phyloP scores from a whole-genome alignment of 2,329 filamentous ascomycete species.

The Colletotrichum cordylinicola region DNA sequence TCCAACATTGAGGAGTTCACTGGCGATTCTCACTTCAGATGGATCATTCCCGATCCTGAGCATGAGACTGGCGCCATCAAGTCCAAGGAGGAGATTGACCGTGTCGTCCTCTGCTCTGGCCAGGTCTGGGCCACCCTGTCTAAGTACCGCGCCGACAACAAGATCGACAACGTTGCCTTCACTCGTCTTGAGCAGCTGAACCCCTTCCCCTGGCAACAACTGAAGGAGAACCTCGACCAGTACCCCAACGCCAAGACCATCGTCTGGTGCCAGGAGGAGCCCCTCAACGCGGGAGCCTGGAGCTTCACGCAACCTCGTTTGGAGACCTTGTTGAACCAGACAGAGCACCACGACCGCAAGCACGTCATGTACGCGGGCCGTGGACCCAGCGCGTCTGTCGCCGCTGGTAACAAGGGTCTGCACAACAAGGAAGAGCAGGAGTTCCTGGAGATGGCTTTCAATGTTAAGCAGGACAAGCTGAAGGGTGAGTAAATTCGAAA shows the following conservation, averaged over 20 bases:
- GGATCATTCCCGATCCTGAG: slow-evolving; percentile 91
- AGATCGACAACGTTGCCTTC: slow-evolving; percentile 89
- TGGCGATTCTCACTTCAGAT: slow-evolving; percentile 91
- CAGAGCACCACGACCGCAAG: slow-evolving; percentile 89
- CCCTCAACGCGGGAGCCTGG: slow-evolving; percentile 96
- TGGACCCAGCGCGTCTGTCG: slow-evolving; percentile 90
- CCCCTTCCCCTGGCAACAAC: slow-evolving; percentile 97
- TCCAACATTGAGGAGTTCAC: slow-evolving; percentile 91
- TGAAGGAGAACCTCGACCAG: slow-evolving; percentile 94
- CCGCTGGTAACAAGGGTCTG: slow-evolving; percentile 86
- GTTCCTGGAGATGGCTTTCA: slow-evolving; percentile 71
- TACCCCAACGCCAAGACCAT: slow-evolving; percentile 98
- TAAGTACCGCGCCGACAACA: slow-evolving; percentile 89
- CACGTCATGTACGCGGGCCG: slow-evolving; percentile 97
- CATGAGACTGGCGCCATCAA: slow-evolving; percentile 80
- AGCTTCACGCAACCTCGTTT: slow-evolving; percentile 96
- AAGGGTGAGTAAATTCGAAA: slow-evolving; percentile 62
- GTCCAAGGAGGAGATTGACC: slow-evolving; percentile 84
- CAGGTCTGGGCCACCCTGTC: slow-evolving; percentile 91
- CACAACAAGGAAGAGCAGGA: slow-evolving; percentile 95
- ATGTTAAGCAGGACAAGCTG: slow-evolving; percentile 71
- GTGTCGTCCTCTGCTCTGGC: slow-evolving; percentile 91
- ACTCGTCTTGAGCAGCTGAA: slow-evolving; percentile 97
- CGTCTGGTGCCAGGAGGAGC: slow-evolving; percentile 97
- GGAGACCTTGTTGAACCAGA: slow-evolving; percentile 94